phyloP scores from a whole-genome alignment of 23 red algal species.

The Gracilaria vermiculophylla region DNA sequence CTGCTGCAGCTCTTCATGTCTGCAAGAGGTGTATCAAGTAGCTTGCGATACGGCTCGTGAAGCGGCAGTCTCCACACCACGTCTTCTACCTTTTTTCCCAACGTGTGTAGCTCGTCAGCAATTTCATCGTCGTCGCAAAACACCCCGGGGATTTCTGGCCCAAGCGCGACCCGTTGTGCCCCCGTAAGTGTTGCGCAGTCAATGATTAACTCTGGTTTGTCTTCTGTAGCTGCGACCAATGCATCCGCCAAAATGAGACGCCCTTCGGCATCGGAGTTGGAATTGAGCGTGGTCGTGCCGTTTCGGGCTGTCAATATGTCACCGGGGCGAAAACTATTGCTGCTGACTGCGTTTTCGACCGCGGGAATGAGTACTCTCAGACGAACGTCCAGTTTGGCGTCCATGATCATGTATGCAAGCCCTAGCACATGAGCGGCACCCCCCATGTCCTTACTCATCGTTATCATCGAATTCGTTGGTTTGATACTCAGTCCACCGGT shows the following conservation, averaged over 20 bases:
- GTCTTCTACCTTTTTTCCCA: conserved; percentile 52
- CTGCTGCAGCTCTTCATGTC: conserved; percentile 75
- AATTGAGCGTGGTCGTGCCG: conserved; percentile 76
- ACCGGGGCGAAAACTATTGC: conserved; percentile 80
- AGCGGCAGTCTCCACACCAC: conserved; percentile 91
- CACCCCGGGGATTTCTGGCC: conserved; percentile 84
- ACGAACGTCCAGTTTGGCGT: conserved; percentile 44
- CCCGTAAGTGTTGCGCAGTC: conserved; percentile 97
- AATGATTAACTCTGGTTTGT: conserved; percentile 71
- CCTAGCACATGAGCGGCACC: conserved; percentile 90
- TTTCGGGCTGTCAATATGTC: conserved; percentile 92
- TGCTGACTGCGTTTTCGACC: conserved; percentile 85
- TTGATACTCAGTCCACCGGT: conserved; percentile 92
- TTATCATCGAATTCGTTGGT: conserved; percentile 83
- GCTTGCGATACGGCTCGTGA: conserved; percentile 81
- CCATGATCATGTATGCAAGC: conserved; percentile 92
- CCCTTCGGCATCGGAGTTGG: conserved; percentile 96
- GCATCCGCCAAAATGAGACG: conserved; percentile 96
- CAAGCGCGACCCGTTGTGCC: conserved; percentile 90
- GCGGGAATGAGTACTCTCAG: conserved; percentile 92
- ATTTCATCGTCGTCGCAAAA: conserved; percentile 71
- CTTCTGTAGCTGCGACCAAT: conserved; percentile 78
- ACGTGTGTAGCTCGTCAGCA: conserved; percentile 30
- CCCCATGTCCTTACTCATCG: conserved; percentile 99
- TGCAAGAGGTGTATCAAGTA: conserved; percentile 73